phyloP scores from a whole-genome alignment of 164 flowering plant genomes.

The Tetracentron sinense region DNA sequence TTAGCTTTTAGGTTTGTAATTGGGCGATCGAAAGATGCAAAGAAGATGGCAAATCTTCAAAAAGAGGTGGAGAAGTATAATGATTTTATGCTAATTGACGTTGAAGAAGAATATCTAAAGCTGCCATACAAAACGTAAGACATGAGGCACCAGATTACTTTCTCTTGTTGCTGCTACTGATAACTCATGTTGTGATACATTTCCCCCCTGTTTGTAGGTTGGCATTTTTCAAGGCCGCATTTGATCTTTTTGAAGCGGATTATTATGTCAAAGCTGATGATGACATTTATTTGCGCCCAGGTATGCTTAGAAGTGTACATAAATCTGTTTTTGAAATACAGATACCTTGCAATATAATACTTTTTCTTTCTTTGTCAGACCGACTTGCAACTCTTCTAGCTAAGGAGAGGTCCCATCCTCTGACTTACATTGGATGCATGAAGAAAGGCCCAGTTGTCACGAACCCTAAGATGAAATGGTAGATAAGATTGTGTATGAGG shows the following conservation, averaged over 20 bases:
- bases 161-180: neutral
- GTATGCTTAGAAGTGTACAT: conserved; percentile 19
- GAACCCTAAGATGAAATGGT: conserved; percentile 78
- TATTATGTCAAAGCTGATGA: conserved; percentile 79
- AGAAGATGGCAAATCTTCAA: conserved; percentile 43
- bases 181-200: neutral
- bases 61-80: conserved; percentile 57
- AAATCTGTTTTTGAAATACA: neutral
- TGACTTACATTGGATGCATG: conserved; percentile 83
- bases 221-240: conserved; percentile 77
- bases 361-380: conserved; percentile 34
- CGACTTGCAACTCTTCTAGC: conserved; percentile 71
- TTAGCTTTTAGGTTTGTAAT: conserved; percentile 63
- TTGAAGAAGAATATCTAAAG: conserved; percentile 46
- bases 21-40: conserved; percentile 44
- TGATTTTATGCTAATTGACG: conserved; percentile 61
- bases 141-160: conserved; percentile 1
- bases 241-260: conserved; percentile 59
- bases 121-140: conserved; percentile 63
- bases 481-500: neutral
- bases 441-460: conserved; percentile 75
- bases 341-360: neutral
- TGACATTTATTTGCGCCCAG: conserved; percentile 67
- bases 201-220: conserved; percentile 35
- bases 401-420: conserved; percentile 53